These are phyloP conservation scores for Coemansia sp. DNA, from an alignment of 192 early-diverging fungal genomes.

Conservation along the genomic window DNA sequence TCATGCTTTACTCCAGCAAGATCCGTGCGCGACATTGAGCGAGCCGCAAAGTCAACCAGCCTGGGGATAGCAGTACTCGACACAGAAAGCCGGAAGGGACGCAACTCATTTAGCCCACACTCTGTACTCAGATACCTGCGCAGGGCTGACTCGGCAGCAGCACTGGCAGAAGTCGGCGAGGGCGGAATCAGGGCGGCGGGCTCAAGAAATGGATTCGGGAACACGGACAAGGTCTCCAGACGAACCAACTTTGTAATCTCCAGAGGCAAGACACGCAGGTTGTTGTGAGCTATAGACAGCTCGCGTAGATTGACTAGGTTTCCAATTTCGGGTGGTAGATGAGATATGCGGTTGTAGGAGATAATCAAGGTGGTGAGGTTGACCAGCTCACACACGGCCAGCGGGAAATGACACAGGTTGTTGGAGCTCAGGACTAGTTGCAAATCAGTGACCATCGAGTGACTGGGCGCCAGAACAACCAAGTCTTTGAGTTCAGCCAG, in stretches of 20 bases:
- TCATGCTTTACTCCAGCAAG: conserved; percentile 13
- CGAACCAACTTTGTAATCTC: conserved; percentile 33
- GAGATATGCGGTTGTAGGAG: conserved; percentile 47
- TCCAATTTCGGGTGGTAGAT: conserved; percentile 53
- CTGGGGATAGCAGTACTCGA: conserved; percentile 27
- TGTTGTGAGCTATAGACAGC: conserved; percentile 52
- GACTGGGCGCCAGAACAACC: conserved; percentile 47
- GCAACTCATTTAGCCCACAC: neutral
- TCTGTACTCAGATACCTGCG: neutral
- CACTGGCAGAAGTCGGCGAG: neutral
- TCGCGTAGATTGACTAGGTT: conserved; percentile 50
- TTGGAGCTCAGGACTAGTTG: conserved; percentile 47
- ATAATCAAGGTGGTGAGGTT: conserved; percentile 57
- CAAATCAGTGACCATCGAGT: conserved; percentile 40
- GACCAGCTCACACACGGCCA: conserved; percentile 47
- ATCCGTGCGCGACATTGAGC: conserved; percentile 26
- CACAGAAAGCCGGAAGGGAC: conserved; percentile 19
- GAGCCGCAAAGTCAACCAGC: conserved; percentile 49
- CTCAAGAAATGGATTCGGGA: conserved; percentile 43
- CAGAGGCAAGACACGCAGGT: conserved; percentile 35
- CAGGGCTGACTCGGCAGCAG: conserved; percentile 10
- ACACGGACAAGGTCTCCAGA: conserved; percentile 39
- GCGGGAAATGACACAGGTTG: conserved; percentile 33
- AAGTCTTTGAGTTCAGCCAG: conserved; percentile 56
- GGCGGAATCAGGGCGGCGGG: conserved; percentile 13